Base-by-base conservation (phyloP, 768 basidiomycete species). In the Lentinula sp. region DNA sequence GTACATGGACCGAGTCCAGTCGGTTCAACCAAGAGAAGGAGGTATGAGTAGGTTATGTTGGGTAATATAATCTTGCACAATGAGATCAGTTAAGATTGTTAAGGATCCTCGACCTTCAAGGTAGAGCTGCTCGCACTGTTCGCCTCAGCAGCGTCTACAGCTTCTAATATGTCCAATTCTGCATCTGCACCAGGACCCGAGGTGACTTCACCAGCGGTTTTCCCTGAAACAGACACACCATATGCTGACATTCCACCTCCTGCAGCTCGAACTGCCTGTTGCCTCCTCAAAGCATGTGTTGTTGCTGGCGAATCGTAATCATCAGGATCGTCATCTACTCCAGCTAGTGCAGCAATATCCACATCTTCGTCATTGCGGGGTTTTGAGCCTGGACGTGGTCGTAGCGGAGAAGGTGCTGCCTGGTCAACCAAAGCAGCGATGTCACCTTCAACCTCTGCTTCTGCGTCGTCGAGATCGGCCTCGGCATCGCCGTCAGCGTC, bases 311-410 rank as follows among this genome's bases (percentile, higher is more conserved):
- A 48, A 28, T 50, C 45, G 18, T 59, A 48, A 18, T 59, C 45
- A 42, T 52, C 59, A 23, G 59, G 45, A 52, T 50, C 59, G 64
- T 64, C 55, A 66, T 63, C 48, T 61, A 64, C 37, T 61, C 62
- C 37, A 62, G 65, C 48, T 56, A 53, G 15, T 62, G 55, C 59
- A 65, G 53, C 32, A 50, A 28, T 54, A 62, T 60, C 59, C 32
- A 50, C 50, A 52, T 60, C 59, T 7, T 60, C 59, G 6, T 60
- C 50, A 28, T 46, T n/a, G 16, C 48, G 57, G 18, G 35, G 42
- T 13, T 23, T 46, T 28, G 39, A 35, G 8, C 37, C 28, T 23
- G 18, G 13, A 35, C 33, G 35, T 15, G 56, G 32, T n/a, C 23
- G 32, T 46, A 15, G 32, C 10, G 56, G 45, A 28, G 45, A 35